Evolutionary conservation across 108 stramenopile genomes (phyloP).

Genomic region (Cyclotella baltica): DNA sequence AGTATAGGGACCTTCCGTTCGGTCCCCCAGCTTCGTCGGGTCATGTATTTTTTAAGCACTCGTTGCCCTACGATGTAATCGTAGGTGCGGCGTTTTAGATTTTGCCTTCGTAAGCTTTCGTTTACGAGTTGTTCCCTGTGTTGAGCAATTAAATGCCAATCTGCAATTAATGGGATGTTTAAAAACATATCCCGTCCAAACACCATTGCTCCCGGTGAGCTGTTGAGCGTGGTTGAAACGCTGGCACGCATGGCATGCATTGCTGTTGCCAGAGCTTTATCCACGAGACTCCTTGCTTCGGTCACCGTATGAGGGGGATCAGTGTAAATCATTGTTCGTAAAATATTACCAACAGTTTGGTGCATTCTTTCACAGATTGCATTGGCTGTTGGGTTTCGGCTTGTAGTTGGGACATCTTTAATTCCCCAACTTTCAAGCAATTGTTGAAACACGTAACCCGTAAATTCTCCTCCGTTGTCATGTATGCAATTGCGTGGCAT

Average conservation of each 20-base stretch:
- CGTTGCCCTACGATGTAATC: not conserved
- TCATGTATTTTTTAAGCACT: not conserved
- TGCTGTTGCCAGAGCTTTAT: slow-evolving; percentile 14
- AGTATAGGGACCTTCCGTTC: not conserved
- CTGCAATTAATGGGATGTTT: slow-evolving; percentile 1
- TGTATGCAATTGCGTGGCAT: slow-evolving; percentile 25
- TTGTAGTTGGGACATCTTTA: slow-evolving; percentile 8
- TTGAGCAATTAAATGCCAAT: slow-evolving; percentile 17
- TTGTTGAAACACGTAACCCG: slow-evolving; percentile 45
- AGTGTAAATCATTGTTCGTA: slow-evolving; percentile 2
- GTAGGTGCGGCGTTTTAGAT: not conserved
- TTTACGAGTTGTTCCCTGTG: not conserved
- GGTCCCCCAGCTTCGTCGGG: too few species aligned
- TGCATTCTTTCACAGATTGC: slow-evolving; percentile 30
- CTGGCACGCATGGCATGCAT: slow-evolving; percentile 13
- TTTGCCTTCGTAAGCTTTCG: not conserved
- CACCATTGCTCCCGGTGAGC: slow-evolving; percentile 5
- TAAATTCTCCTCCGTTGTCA: slow-evolving; percentile 31
- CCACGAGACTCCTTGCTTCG: slow-evolving; percentile 8
- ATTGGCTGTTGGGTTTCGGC: slow-evolving; percentile 24
- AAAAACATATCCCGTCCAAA: slow-evolving; percentile 15
- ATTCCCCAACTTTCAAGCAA: slow-evolving; percentile 8
- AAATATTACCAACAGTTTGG: slow-evolving; percentile 24
- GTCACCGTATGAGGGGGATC: slow-evolving; percentile 7
- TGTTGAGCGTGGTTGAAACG: slow-evolving; percentile 10